Evolutionary conservation across 768 basidiomycete species (phyloP), one percentile per base, ranked within the genome.

Genomic region (Naematelia encephala): DNA sequence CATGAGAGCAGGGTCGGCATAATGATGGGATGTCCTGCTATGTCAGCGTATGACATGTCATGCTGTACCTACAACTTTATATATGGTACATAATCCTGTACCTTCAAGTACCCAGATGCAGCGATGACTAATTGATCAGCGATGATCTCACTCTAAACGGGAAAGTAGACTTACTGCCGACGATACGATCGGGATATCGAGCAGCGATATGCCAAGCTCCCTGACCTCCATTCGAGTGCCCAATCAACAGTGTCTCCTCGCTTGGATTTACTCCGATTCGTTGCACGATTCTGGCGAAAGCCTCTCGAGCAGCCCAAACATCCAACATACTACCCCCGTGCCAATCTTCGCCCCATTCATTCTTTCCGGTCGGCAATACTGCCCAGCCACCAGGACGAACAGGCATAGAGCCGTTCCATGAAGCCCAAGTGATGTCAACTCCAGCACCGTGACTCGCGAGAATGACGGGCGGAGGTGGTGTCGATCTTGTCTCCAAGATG

Each of bases 211-310:
- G 86, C 88, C 90, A 91, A 1, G 86, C 81, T 0, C 91, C 91
- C 75, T 93, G 92, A 12, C 91, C 91, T 26, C 91, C 91, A 73
- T 96, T 96, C 2, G 91, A 93, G 72, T 96, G 91, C 0, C 92
- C 91, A 29, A 91, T 79, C n/a, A 91, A 68, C 70, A 74, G 39
- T 3, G 70, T 72, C 42, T 55, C 74, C 66, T 83, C 82, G 83
- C 2, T 72, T 45, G 22, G 66, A 51, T 14, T 72, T 73, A 3
- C 56, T 5, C 77, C 60, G 4, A 70, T 5, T 27, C 42, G 50
- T 0, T 2, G 63, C 3, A 87, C 68, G 39, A 89, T 82, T 2
- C 27, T 34, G 2, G 75, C 70, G 30, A 92, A 78, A 1, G 86
- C 84, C 25, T 82, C 82, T 4, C 90, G 77, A 1, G 85, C 78